Evolutionary conservation across 345 rosid genomes (phyloP).

Genomic region (Mangifera indica): DNA sequence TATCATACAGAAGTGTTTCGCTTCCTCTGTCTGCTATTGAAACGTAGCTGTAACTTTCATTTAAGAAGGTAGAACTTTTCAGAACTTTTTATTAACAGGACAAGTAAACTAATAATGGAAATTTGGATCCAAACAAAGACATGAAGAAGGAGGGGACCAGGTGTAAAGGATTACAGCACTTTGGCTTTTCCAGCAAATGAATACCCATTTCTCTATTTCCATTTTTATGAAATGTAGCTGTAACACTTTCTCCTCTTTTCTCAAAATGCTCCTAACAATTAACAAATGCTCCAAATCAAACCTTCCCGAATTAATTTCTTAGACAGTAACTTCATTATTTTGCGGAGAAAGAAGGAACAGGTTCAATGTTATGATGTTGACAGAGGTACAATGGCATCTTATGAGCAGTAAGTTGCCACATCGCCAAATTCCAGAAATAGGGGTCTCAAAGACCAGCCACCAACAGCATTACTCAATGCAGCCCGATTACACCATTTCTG

Average conservation of each 20-base stretch:
- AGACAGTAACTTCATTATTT: background rate
- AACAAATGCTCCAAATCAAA: background rate
- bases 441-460: background rate
- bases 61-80: background rate
- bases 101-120: constrained; percentile 14
- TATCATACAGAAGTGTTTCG: constrained; percentile 4
- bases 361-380: too few species aligned
- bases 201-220: background rate
- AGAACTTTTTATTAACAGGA: background rate
- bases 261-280: too few species aligned
- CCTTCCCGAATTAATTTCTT: background rate
- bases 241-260: background rate
- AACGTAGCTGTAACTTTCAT: constrained; percentile 4
- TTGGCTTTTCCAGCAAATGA: background rate
- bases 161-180: background rate
- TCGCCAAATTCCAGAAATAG: background rate
- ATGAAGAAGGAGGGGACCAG: background rate
- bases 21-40: constrained; percentile 13
- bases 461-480: background rate
- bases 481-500: background rate
- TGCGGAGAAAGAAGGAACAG: too few species aligned
- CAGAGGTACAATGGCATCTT: background rate
- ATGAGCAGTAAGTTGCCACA: constrained; percentile 23
- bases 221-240: background rate
- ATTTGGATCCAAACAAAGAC: constrained; percentile 4